These are phyloP conservation scores for Vanrija pseudolonga DNA, from an alignment of 1,284 basidiomycete genomes.

Conservation along the genomic window DNA sequence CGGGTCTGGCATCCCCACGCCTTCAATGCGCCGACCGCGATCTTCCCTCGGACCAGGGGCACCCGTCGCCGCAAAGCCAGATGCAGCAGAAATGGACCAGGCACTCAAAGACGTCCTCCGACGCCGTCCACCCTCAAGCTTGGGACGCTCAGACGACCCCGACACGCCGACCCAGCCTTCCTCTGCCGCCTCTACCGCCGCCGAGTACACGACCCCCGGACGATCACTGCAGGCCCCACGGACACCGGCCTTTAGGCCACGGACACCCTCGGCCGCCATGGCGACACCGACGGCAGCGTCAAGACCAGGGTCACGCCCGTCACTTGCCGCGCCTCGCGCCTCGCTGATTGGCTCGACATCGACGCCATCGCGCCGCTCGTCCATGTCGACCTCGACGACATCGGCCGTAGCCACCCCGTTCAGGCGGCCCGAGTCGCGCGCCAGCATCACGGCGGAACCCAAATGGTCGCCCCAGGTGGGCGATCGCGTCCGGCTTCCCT, in stretches of 20 bases:
- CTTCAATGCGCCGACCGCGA: conserved; percentile 35
- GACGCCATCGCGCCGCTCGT: conserved; percentile 30
- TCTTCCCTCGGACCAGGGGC: conserved; percentile 37
- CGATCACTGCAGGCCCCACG: conserved; percentile 22
- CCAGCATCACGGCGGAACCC: conserved; percentile 15
- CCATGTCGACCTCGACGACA: conserved; percentile 34
- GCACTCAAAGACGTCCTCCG: conserved; percentile 38
- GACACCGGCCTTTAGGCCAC: conserved; percentile 37
- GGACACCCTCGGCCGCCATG: conserved; percentile 14
- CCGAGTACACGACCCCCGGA: conserved; percentile 5
- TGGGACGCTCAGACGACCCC: conserved; percentile 14
- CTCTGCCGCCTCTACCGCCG: too few species aligned
- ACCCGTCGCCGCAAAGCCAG: conserved; percentile 3
- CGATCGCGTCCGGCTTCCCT: conserved; percentile 77
- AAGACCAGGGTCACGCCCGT: conserved; percentile 27
- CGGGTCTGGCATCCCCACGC: conserved; percentile 36
- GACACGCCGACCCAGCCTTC: conserved; percentile 29
- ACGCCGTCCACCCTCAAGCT: conserved; percentile 24
- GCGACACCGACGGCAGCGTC: conserved; percentile 25
- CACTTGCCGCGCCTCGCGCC: conserved; percentile 22
- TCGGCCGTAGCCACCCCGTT: conserved; percentile 24
- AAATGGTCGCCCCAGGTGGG: conserved; percentile 54
- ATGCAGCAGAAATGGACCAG: conserved; percentile 35
- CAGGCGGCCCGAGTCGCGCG: conserved; percentile 36
- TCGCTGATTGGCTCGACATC: conserved; percentile 27